phyloP scores from a whole-genome alignment of 257 asterid genomes.

The Gentiana macrophylla region DNA sequence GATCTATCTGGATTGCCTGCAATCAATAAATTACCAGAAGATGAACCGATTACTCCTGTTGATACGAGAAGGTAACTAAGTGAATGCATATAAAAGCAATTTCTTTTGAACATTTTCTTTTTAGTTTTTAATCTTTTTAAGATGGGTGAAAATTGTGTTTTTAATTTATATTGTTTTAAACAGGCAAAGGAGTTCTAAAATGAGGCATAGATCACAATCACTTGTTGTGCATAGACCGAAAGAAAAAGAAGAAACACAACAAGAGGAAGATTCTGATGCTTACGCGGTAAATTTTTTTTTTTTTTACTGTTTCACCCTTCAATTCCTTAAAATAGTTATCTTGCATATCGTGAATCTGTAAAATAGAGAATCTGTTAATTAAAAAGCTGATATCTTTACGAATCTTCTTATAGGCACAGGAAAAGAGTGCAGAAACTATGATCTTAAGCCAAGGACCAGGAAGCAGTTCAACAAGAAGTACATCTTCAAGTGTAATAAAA shows the following conservation, averaged over 20 bases:
- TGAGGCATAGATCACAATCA: constrained; percentile 41
- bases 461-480: constrained; percentile 40
- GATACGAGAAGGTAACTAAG: constrained; percentile 39
- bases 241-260: constrained; percentile 19
- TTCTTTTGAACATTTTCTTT: too few species aligned
- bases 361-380: too few species aligned
- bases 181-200: constrained; percentile 32
- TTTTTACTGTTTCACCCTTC: background rate
- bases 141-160: too few species aligned
- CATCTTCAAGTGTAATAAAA: constrained; percentile 34
- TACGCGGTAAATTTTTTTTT: constrained; percentile 26
- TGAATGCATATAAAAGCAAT: too few species aligned
- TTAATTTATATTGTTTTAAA: background rate
- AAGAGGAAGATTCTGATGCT: constrained; percentile 18
- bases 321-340: too few species aligned
- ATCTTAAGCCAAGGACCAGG: constrained; percentile 40
- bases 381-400: too few species aligned
- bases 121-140: too few species aligned
- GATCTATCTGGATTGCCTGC: constrained; percentile 50
- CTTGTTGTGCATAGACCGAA: constrained; percentile 32
- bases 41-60: constrained; percentile 17
- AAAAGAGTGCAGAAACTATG: constrained; percentile 26
- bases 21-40: constrained; percentile 28
- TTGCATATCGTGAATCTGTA: too few species aligned
- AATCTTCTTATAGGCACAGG: constrained; percentile 24